Percentiles rank a stretch among this genome's conserved stretches.
Conservation (phyloP, 495 filamentous ascomycete species). For the Pyronema omphalodes region DNA sequence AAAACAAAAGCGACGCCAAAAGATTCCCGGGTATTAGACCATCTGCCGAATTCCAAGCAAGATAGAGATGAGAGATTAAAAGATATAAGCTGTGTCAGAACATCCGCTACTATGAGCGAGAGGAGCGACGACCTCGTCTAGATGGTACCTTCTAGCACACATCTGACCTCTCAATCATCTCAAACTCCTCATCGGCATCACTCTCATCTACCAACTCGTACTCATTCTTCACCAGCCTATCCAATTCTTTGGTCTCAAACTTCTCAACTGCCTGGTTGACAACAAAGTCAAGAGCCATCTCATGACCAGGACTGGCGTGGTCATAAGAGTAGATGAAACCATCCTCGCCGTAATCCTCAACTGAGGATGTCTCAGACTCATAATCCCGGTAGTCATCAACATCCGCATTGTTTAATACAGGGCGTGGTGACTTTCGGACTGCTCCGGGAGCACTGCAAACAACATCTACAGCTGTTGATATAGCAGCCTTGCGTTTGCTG, state of each 20-base stretch:
- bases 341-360: constrained; percentile 5
- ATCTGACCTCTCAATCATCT: constrained; percentile 6
- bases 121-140: too few relatives aligned
- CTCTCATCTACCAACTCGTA: constrained; percentile 13
- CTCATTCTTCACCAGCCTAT: constrained; percentile 20
- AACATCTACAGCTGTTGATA: neutral
- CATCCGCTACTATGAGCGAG: too few relatives aligned
- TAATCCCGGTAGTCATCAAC: constrained; percentile 15
- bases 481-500: neutral
- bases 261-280: constrained; percentile 21
- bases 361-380: constrained; percentile 7
- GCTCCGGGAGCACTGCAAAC: neutral
- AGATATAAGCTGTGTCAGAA: too few relatives aligned
- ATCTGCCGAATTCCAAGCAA: too few relatives aligned
- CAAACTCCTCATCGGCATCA: constrained; percentile 17
- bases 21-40: too few relatives aligned
- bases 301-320: constrained; percentile 6
- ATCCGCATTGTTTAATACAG: neutral
- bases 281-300: constrained; percentile 12
- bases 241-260: constrained; percentile 22
- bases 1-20: too few relatives aligned
- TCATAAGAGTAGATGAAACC: constrained; percentile 20
- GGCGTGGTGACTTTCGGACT: neutral
- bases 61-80: too few relatives aligned
- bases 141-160: too few relatives aligned